A percentile compares a stretch with the other conserved stretches of the same genome.
phyloP scores from a whole-genome alignment of 2,329 filamentous ascomycete species.

The Arthrobotrys entomopaga region DNA sequence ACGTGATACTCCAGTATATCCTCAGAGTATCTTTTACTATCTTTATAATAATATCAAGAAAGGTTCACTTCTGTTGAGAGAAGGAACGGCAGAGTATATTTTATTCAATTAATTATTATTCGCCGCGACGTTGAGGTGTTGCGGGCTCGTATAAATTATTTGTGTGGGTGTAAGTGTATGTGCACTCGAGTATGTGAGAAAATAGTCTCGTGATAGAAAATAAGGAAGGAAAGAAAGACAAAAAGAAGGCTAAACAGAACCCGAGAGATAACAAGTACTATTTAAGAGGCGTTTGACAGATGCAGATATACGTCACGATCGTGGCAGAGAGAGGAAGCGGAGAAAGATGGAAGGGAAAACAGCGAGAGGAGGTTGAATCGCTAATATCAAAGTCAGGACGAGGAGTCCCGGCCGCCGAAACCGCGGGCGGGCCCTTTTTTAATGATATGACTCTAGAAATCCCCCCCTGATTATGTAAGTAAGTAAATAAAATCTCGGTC shows the following conservation, averaged over 20 bases:
- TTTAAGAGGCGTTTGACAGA: slow-evolving; percentile 21
- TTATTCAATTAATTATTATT: too few species aligned
- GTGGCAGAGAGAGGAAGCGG: slow-evolving; percentile 44
- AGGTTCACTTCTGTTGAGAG: slow-evolving; percentile 49
- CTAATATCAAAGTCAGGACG: slow-evolving; percentile 39
- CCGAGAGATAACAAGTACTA: neutral
- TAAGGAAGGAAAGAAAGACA: slow-evolving; percentile 3
- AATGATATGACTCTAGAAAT: neutral
- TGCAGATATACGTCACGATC: slow-evolving; percentile 44
- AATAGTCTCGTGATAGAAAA: slow-evolving; percentile 21
- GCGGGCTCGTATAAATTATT: neutral
- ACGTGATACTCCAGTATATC: too few species aligned
- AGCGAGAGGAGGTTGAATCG: neutral
- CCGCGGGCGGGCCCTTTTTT: slow-evolving; percentile 3
- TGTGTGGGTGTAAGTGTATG: neutral
- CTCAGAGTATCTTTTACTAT: too few species aligned
- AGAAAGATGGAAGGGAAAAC: neutral
- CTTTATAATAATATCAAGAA: neutral
- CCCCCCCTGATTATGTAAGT: slow-evolving; percentile 16
- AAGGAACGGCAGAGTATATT: slow-evolving; percentile 4
- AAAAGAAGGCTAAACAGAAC: neutral
- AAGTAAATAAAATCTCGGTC: neutral
- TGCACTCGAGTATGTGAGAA: neutral
- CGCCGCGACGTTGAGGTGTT: slow-evolving; percentile 24
- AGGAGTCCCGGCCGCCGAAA: slow-evolving; percentile 49